Base-by-base conservation (phyloP, 805 yeast species). In the Yamadazyma akitaensis region DNA sequence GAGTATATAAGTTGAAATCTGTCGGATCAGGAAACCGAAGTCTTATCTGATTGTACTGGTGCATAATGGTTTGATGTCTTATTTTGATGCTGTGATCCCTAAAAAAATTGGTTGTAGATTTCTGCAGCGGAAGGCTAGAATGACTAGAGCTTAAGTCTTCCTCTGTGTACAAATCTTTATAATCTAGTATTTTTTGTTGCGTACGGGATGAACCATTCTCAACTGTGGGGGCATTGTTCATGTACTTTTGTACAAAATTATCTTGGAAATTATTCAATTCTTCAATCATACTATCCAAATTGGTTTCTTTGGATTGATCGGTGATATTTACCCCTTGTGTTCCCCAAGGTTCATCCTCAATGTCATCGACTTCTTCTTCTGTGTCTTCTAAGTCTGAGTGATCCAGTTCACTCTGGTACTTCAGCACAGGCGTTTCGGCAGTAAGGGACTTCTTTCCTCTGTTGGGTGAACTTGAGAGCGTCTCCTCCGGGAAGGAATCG, bases 1-100 rank as follows among this genome's bases (percentile, higher is more conserved):
- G 8, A 13, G 33, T 16, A 32, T 48, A 52, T 1, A 38, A 25
- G 18, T 19, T 18, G 30, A 42, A 46, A 26, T 47, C 47, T 5
- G 54, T 45, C 16, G 40, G 13, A 31, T 39, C 19, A 4, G 53
- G 24, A 31, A 47, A 71, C 28, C 75, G 53, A 14, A 68, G 55
- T 31, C 75, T 50, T 11, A 71, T 66, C 12, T 64, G 62, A 5
- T 64, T 68, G 56, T 70, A 71, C 42, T 71, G 71, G 2, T 65
- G 58, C 36, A 56, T 47, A 5, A 71, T 54, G 2, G 65, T 62
- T 48, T 71, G 75, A 51, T 70, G 62, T 46, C 68, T 73, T 21
- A 68, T 68, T 41, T 59, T 64, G 39, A 59, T 56, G 21, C 56
- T 51, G 47, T 63, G 60, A 12, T 48, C 46, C 40, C 25, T 49